These are phyloP conservation scores for Begonia loranthoides DNA, from an alignment of 306 rosid genomes.

Conservation along the genomic window DNA sequence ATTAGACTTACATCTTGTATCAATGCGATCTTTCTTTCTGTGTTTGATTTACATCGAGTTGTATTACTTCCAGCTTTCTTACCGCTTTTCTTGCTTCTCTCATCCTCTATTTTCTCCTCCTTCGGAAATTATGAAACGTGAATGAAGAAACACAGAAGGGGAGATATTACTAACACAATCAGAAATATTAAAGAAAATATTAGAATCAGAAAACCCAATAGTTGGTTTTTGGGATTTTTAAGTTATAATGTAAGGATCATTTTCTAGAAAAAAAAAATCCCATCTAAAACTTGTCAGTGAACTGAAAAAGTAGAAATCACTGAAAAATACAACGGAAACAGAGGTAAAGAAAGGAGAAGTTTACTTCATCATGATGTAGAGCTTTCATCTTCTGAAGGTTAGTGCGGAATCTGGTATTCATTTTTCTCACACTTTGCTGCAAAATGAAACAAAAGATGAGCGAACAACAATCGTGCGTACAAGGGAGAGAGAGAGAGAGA, in stretches of 20 bases:
- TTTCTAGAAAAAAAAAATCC: too few relatives aligned
- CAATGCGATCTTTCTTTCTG: conserved; percentile 70
- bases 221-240: too few relatives aligned
- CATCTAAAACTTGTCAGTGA: too few relatives aligned
- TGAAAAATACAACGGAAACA: background rate
- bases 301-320: too few relatives aligned
- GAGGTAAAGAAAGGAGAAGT: conserved; percentile 6
- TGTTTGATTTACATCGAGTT: conserved; percentile 49
- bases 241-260: too few relatives aligned
- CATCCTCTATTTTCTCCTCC: conserved; percentile 54
- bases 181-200: too few relatives aligned
- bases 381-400: conserved; percentile 49
- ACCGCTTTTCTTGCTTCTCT: conserved; percentile 20
- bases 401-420: conserved; percentile 51
- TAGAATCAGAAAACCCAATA: too few relatives aligned
- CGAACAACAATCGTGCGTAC: conserved; percentile 6
- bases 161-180: background rate
- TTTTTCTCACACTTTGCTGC: conserved; percentile 17
- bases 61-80: conserved; percentile 29
- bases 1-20: conserved; percentile 53
- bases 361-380: conserved; percentile 44
- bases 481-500: conserved; percentile 7
- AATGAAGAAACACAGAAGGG: conserved; percentile 19
- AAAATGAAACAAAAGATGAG: conserved; percentile 24
- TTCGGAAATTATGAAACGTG: conserved; percentile 3